Evolutionary conservation across 139 green algal species (phyloP), one percentile per base, ranked within the genome.

Genomic region (Astrephomene gubernaculifera): DNA sequence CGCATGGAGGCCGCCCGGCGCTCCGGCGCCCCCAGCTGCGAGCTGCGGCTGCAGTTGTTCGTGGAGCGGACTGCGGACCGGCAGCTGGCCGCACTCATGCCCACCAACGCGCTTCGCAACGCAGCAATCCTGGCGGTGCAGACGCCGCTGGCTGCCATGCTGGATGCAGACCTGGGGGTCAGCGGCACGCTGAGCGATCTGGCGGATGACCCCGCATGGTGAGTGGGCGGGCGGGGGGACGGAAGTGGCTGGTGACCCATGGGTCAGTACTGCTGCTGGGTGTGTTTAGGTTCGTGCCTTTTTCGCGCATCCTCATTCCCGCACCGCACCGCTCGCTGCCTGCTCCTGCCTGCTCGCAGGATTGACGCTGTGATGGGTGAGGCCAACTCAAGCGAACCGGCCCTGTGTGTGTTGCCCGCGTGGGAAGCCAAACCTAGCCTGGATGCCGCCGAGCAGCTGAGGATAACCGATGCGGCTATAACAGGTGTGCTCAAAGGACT

Each of bases 81-180:
- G 17, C 53, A 82, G 60, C 22, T 82, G 12, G 75, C 38, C 0
- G 54, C 38, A 8, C 54, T 82, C 36, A 82, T 82, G 75, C 75
- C 75, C 38, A 82, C 75, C 27, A 82, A 82, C 39, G 75, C 75
- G 29, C 41, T 82, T 27, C 75, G 75, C 38, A 82, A 82, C 75
- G 75, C 75, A 6, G 75, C 75, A 10, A 31, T 29, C 1, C 38
- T 82, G 38, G 57, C 57, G 0, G 75, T 29, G 38, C 60, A 25
- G 2, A 83, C 76, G 14, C 60, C 39, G 0, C 76, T 83, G 12
- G 60, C 76, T 17, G 76, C 76, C 31, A 83, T 83, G 76, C 5
- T 83, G 38, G 76, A 83, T 63, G 76, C 60, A 6, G 76, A 83
- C 29, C 60, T 83, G 12, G 60, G 60, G 7, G n/a, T 72, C 29